These are phyloP conservation scores for Heterococcus sp. DNA, from an alignment of 108 stramenopile genomes.

Conservation along the genomic window DNA sequence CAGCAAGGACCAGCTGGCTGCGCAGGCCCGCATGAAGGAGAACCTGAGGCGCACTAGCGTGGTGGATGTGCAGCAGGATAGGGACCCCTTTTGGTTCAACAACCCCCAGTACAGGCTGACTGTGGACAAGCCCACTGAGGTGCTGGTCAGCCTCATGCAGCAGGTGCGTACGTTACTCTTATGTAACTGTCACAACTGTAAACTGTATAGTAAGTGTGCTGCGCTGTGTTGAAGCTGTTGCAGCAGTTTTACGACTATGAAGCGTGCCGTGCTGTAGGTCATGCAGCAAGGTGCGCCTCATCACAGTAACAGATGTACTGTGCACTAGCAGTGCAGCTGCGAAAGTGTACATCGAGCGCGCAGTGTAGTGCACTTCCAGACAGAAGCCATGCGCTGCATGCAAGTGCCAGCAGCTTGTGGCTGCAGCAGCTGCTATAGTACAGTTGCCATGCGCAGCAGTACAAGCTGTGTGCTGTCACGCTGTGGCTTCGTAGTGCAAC, in stretches of 20 bases:
- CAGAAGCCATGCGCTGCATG: no score
- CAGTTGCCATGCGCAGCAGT: no score
- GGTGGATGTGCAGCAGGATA: constrained; percentile 38
- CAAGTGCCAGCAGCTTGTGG: no score
- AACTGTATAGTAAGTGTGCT: background rate
- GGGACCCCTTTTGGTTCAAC: constrained; percentile 63
- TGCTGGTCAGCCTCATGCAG: constrained; percentile 53
- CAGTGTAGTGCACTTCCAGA: no score
- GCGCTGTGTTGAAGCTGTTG: background rate
- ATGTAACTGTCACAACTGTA: no score
- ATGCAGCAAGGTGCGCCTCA: background rate
- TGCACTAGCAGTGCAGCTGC: background rate
- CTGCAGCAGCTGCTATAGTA: no score
- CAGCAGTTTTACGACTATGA: background rate
- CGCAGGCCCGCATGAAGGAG: background rate
- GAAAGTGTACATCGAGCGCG: no score
- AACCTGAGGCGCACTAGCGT: constrained; percentile 34
- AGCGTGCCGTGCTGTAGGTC: background rate
- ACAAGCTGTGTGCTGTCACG: no score
- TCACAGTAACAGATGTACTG: background rate
- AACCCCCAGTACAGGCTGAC: constrained; percentile 59
- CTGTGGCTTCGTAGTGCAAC: no score
- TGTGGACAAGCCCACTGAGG: constrained; percentile 21
- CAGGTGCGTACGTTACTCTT: constrained; percentile 15
- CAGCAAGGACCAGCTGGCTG: background rate